phyloP scores from a whole-genome alignment of 176 grass and related monocot genomes.

The Urochloa ruziziensis region DNA sequence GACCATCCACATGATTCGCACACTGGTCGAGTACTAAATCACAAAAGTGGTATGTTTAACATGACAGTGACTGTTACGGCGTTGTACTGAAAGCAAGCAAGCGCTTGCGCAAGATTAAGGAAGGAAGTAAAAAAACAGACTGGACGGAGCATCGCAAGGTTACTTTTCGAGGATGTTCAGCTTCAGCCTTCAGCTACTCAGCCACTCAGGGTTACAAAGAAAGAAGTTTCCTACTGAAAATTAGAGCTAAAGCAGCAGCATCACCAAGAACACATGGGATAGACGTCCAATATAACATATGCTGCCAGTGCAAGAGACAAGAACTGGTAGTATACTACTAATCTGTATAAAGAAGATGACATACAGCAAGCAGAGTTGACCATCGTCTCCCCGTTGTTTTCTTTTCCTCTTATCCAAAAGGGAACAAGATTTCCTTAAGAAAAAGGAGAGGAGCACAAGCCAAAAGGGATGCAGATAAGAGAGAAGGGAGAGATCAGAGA shows the following conservation, averaged over 20 bases:
- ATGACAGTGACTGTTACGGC: too few relatives aligned
- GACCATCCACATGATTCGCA: too few relatives aligned
- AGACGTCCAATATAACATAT: neutral
- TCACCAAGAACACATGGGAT: neutral
- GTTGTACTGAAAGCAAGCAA: too few relatives aligned
- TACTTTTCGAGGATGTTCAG: neutral
- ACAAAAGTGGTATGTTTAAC: too few relatives aligned
- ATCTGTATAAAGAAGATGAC: neutral
- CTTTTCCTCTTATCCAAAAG: conserved; percentile 3
- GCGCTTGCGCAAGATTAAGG: neutral
- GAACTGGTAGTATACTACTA: neutral
- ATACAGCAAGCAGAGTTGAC: conserved; percentile 4
- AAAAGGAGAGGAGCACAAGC: neutral
- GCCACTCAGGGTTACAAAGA: neutral
- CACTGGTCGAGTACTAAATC: too few relatives aligned
- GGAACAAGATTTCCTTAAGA: neutral
- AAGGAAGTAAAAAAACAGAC: neutral
- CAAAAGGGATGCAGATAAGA: neutral
- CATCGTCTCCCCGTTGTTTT: neutral
- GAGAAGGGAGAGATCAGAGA: neutral
- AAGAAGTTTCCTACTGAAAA: neutral
- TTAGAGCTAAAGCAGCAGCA: neutral
- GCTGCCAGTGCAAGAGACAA: neutral
- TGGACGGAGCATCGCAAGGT: neutral
- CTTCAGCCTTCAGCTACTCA: neutral